Base-by-base conservation (phyloP, 1,284 basidiomycete genomes). In the Athelia psychrophila region DNA sequence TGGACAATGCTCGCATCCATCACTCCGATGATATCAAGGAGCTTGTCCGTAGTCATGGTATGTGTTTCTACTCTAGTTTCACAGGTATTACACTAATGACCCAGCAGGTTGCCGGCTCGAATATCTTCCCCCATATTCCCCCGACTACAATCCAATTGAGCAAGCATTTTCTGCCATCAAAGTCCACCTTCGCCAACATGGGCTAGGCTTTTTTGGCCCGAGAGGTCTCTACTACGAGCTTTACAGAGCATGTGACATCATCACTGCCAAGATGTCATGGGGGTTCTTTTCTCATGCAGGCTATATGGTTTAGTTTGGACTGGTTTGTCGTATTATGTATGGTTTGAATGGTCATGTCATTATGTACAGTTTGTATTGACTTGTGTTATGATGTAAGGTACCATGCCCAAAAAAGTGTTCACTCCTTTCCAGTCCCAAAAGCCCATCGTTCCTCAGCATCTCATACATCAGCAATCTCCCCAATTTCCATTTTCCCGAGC, bases 1-100 rank as follows among this genome's bases (percentile, higher is more conserved):
- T 61, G 8, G 59, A 63, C 51, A 63, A 63, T 51, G 54, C 54
- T 33, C 30, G 50, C 25, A 63, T 61, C 33, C 61, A 63, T 24
- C 59, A 61, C 36, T 51, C 51, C 13, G 51, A 61, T 3, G 53
- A 51, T 2, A 45, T 64, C 3, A 49, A 46, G 2, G 51, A 53
- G 3, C 53, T 60, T 27, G 49, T 56, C 10, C 47, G 51, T 32
- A 47, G 36, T 3, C 33, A 30, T 48, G 53, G 55, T 54, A 8
- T 45, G 55, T 33, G 23, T 51, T 22, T 47, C 33, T 35, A 12
- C 12, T 35, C 33, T 35, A n/a, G 10, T 35, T 10, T 35, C n/a
- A n/a, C n/a, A n/a, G 12, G n/a, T 35, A n/a, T 10, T 35, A 10
- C n/a, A 10, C 10, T 12, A 35, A 10, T 35, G 12, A 12, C 12